Percentiles rank a stretch among this genome's conserved stretches.
Conservation (phyloP, 2,329 filamentous ascomycete genomes). For the Colletotrichum sp. region DNA sequence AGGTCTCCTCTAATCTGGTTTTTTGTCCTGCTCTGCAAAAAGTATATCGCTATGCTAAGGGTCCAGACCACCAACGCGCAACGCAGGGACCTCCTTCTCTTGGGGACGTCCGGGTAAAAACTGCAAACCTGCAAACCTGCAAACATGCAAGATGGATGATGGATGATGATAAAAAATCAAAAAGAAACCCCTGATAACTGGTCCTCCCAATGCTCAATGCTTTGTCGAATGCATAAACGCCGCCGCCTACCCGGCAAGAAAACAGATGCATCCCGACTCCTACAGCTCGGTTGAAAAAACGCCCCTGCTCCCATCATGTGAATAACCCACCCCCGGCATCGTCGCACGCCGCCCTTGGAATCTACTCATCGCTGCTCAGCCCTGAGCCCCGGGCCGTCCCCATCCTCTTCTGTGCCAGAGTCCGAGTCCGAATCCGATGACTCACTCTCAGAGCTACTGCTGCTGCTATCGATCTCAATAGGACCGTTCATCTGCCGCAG, state of each 20-base stretch:
- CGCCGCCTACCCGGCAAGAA: background rate
- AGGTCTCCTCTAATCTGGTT: background rate
- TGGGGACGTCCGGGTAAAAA: background rate
- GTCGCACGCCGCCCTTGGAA: background rate
- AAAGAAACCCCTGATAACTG: background rate
- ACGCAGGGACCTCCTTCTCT: background rate
- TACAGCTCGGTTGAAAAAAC: background rate
- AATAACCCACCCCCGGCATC: background rate
- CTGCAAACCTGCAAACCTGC: background rate
- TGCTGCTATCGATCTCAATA: background rate
- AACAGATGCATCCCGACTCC: background rate
- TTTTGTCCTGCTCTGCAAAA: background rate
- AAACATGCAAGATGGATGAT: background rate
- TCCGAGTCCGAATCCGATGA: background rate
- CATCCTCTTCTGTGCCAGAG: background rate
- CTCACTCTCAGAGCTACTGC: background rate
- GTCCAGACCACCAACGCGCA: background rate
- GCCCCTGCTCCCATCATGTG: background rate
- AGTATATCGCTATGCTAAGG: background rate
- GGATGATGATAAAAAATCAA: background rate
- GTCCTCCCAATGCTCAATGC: background rate
- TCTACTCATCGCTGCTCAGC: background rate
- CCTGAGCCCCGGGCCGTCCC: background rate
- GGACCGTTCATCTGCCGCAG: background rate
- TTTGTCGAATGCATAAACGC: background rate